Base-by-base conservation (phyloP, 192 early-diverging fungal species). In the Mortierella alpina region DNA sequence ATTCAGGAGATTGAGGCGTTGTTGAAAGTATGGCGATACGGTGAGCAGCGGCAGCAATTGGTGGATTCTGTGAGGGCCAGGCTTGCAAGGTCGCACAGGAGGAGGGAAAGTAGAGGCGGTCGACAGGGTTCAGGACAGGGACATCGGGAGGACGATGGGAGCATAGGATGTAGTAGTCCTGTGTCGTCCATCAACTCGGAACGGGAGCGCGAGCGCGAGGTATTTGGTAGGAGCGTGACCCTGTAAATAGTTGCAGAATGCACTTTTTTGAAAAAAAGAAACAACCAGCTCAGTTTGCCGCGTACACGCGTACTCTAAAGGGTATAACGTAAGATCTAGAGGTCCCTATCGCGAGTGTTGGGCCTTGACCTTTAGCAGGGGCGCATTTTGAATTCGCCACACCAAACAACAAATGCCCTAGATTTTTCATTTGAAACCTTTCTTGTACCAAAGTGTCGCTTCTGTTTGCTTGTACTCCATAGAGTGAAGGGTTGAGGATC, bases 11-110 rank as follows among this genome's bases (percentile, higher is more conserved):
- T 80, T 54, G 63, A 72, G 61, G 64, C 55, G 5, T 15, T 80
- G 18, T 23, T 80, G 31, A 80, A 80, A 45, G 69, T 72, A 14
- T 80, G 77, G 77, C 63, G 77, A 59, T 80, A 68, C 45, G 54
- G 77, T 5, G 77, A 80, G 0, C 77, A 80, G 55, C 52, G 77
- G 11, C 65, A 72, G 23, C 64, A 80, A 22, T 39, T 80, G 15
- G 39, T 80, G 44, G 77, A 80, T 48, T 80, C 77, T 56, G 77
- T 80, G 15, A 55, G 58, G 54, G 65, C 77, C 2, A 46, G 77
- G 6, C 39, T 80, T 53, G 77, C 70, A 18, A 20, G 77, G 23
- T 80, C 77, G 2, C 63, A 76, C 31, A 44, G 74, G 7, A 22
- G 74, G 15, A 46, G 74, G 44, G 46, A 40, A 47, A 22, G 52